These are phyloP conservation scores for Artemisia annua DNA, from an alignment of 129 eudicot species.

Conservation along the genomic window DNA sequence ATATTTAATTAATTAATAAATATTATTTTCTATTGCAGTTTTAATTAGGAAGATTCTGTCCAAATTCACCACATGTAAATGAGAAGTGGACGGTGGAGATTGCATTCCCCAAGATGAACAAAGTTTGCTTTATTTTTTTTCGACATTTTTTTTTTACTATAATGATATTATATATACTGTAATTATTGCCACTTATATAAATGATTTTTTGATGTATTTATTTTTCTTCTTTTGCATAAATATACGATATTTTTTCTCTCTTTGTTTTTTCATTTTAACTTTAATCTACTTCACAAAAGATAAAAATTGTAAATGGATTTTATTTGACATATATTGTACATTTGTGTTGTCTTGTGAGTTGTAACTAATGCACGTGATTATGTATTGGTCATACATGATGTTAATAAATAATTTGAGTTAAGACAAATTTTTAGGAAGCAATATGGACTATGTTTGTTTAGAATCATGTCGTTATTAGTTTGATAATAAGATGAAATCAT, in stretches of 20 bases:
- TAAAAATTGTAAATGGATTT: conserved; percentile 5
- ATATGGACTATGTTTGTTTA: not conserved
- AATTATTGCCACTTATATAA: conserved; percentile 34
- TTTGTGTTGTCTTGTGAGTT: not conserved
- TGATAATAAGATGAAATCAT: conserved; percentile 8
- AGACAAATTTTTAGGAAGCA: not conserved
- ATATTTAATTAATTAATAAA: conserved; percentile 8
- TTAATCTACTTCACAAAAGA: not conserved
- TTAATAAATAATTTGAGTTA: not conserved
- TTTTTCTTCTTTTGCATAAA: conserved; percentile 20
- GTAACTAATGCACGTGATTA: conserved; percentile 4
- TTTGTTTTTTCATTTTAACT: not conserved
- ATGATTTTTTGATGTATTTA: conserved; percentile 70
- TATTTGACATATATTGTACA: not conserved
- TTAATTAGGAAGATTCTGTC: conserved; percentile 38
- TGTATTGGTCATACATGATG: not conserved
- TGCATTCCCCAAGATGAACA: conserved; percentile 29
- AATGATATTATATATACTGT: conserved; percentile 44
- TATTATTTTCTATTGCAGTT: conserved; percentile 22
- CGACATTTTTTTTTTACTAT: not conserved
- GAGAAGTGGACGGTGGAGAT: conserved; percentile 32
- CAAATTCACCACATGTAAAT: conserved; percentile 26
- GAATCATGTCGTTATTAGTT: not conserved
- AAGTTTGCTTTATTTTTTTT: conserved; percentile 29
- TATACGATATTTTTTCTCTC: conserved; percentile 26